Conservation (phyloP, 2,329 filamentous ascomycete genomes). For the Mycosphaerella sp. region DNA sequence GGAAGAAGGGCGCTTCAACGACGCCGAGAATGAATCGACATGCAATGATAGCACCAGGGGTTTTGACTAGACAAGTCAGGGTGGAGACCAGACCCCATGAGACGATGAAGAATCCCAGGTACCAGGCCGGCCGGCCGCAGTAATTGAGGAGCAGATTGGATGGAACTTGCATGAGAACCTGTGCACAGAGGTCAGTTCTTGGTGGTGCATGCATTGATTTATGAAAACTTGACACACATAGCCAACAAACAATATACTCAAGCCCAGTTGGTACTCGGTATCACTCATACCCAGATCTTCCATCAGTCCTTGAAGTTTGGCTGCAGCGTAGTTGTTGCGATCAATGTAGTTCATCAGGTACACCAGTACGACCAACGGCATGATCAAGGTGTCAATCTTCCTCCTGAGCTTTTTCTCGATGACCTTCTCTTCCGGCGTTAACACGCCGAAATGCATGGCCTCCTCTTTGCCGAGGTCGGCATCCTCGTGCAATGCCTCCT, state of each 20-base stretch:
- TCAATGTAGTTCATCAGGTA: constrained; percentile 33
- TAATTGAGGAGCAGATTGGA: constrained; percentile 73
- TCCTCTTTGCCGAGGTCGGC: constrained; percentile 18
- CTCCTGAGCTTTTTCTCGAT: constrained; percentile 54
- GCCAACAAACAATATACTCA: constrained; percentile 55
- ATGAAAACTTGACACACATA: constrained; percentile 39
- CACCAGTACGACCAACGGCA: constrained; percentile 66
- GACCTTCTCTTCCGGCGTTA: constrained; percentile 30
- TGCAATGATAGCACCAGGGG: constrained; percentile 27
- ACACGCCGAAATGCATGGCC: constrained; percentile 22
- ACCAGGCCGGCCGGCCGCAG: constrained; percentile 55
- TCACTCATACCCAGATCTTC: constrained; percentile 51
- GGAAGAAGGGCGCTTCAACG: constrained; percentile 46
- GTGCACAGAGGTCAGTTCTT: constrained; percentile 1
- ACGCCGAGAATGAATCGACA: constrained; percentile 59
- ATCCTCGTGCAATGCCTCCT: constrained; percentile 24
- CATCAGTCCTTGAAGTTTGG: constrained; percentile 58
- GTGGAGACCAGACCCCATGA: constrained; percentile 66
- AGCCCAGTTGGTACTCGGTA: constrained; percentile 55
- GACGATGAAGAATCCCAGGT: constrained; percentile 66
- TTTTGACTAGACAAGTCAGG: constrained; percentile 28
- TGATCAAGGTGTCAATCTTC: constrained; percentile 63
- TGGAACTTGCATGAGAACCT: constrained; percentile 39
- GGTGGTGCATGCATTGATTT: background rate
- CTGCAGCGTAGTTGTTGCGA: constrained; percentile 57